Base-by-base conservation (phyloP, 1,284 basidiomycete genomes). In the Irpex sp. region DNA sequence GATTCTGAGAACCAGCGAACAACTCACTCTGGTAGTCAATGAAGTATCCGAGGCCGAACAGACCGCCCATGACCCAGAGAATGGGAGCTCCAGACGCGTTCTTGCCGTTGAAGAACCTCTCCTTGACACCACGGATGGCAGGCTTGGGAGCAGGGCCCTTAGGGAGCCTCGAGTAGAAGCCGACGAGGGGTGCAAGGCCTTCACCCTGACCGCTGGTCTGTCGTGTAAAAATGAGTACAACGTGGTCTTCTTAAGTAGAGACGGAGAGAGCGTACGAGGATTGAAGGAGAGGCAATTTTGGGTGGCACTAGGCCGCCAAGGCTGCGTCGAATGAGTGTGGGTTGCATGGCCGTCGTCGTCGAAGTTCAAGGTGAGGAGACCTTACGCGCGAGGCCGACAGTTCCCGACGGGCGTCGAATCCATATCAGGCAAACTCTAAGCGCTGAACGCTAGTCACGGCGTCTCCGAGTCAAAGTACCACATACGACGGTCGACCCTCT, bases 111-210 rank as follows among this genome's bases (percentile, higher is more conserved):
- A 96, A 95, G 79, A 82, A 94, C 57, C 88, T 82, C 15, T 75
- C 91, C 76, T 94, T 93, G 74, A 96, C 79, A 31, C 92, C 91
- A n/a, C 81, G 74, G 63, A 82, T 77, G 57, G 85, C 80, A 9
- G 85, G 78, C 58, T 84, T 76, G n/a, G 92, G 81, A 58, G 88
- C 85, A 59, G 85, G 77, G 54, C 90, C 90, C 73, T 92, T 92
- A 69, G 95, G 96, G 58, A 98, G 85, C 76, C 92, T 93, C 69
- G 93, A 95, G 85, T 98, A 98, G 79, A 97, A 97, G 73, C 91
- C 87, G 68, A 97, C 94, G 74, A 97, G 91, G 48, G 88, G 87
- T 64, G 86, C 83, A 63, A 97, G 92, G 69, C 91, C 88, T 61
- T 85, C 87, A 62, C 90, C 92, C 64, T 88, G 85, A 68, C 93